Percentiles rank a stretch among this genome's conserved stretches.
These are phyloP conservation scores for Yarrowia yakushimensis DNA, from an alignment of 805 yeast genomes.

Conservation along the genomic window DNA sequence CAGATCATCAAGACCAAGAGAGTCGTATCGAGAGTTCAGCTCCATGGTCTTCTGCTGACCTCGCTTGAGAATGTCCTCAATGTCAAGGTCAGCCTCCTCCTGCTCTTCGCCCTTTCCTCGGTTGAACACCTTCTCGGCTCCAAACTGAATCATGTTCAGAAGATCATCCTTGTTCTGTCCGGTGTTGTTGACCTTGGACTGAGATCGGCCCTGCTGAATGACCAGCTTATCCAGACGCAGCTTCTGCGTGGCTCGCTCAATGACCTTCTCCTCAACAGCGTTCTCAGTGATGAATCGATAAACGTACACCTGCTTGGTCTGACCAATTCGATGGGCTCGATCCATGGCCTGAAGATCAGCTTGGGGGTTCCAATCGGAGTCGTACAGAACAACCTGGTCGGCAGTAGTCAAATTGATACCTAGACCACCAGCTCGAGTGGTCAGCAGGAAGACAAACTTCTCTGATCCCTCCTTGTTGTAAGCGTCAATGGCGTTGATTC, in stretches of 20 bases:
- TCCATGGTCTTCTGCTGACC: constrained; percentile 81
- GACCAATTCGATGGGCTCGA: constrained; percentile 95
- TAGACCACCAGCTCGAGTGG: constrained; percentile 95
- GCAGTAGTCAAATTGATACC: constrained; percentile 92
- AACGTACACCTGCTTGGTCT: constrained; percentile 89
- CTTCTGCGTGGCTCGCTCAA: constrained; percentile 94
- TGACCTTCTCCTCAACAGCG: constrained; percentile 93
- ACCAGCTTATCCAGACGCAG: constrained; percentile 89
- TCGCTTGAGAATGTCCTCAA: constrained; percentile 72
- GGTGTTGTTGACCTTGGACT: constrained; percentile 29
- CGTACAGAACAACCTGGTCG: constrained; percentile 82
- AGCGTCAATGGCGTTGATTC: constrained; percentile 88
- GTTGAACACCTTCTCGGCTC: constrained; percentile 79
- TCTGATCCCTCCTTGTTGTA: constrained; percentile 76
- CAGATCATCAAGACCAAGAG: constrained; percentile 84
- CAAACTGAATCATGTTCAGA: constrained; percentile 92
- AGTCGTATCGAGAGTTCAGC: constrained; percentile 75
- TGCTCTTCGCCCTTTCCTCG: constrained; percentile 31
- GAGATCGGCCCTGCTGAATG: constrained; percentile 77
- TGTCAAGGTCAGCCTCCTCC: constrained; percentile 45
- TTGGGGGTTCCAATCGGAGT: constrained; percentile 97
- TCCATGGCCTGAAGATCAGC: constrained; percentile 98
- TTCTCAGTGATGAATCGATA: constrained; percentile 91
- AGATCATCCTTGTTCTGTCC: constrained; percentile 68
- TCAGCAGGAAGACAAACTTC: constrained; percentile 77